phyloP scores from a whole-genome alignment of 306 rosid genomes.

The Corylus avellana region DNA sequence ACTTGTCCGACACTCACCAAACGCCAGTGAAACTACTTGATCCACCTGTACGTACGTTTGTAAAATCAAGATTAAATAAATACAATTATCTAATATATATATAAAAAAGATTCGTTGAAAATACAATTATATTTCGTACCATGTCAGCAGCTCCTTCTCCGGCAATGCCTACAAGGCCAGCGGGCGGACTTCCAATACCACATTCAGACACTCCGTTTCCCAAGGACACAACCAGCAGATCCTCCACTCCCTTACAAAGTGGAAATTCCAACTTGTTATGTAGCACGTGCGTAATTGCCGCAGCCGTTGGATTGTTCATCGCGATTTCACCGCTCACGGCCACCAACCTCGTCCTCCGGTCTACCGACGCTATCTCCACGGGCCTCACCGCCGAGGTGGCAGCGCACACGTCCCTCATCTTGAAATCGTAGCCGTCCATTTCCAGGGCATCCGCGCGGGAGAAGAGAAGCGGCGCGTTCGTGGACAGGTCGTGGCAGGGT shows the following conservation, averaged over 20 bases:
- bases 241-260: conserved; percentile 71
- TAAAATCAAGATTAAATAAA: too few species aligned
- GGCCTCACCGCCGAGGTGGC: conserved; percentile 65
- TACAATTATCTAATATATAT: too few species aligned
- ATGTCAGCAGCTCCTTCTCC: conserved; percentile 90
- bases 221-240: conserved; percentile 70
- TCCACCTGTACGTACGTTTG: conserved; percentile 56
- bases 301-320: conserved; percentile 91
- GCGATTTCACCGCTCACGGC: conserved; percentile 86
- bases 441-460: conserved; percentile 96
- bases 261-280: conserved; percentile 93
- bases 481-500: conserved; percentile 89
- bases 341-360: conserved; percentile 61
- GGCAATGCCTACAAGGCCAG: conserved; percentile 60
- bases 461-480: conserved; percentile 86
- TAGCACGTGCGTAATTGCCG: conserved; percentile 87
- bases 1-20: conserved; percentile 55
- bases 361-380: conserved; percentile 56
- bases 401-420: conserved; percentile 75
- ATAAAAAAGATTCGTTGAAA: too few species aligned
- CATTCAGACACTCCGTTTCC: conserved; percentile 85
- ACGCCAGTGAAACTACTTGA: conserved; percentile 94
- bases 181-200: conserved; percentile 41
- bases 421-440: conserved; percentile 88
- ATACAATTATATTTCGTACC: conserved; percentile 41